These are phyloP conservation scores for Cucumis cinereus DNA, from an alignment of 306 rosid species.

Conservation along the genomic window DNA sequence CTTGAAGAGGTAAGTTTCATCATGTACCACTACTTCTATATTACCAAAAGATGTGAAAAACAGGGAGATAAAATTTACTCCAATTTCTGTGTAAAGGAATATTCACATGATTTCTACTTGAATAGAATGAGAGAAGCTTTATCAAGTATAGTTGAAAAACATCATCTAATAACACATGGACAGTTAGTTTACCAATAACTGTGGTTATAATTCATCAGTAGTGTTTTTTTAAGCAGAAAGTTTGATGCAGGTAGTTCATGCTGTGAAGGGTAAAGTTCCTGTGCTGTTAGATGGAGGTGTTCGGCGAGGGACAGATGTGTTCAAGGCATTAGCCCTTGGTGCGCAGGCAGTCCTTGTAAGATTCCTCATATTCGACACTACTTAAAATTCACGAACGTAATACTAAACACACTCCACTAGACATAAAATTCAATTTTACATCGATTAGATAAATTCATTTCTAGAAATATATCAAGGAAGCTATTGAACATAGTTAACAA, in stretches of 20 bases:
- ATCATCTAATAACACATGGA: too few species aligned
- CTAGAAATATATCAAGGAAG: too few species aligned
- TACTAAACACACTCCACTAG: too few species aligned
- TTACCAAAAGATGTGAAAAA: not conserved
- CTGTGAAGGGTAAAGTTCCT: constrained; percentile 36
- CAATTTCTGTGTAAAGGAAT: not conserved
- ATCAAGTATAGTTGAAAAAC: not conserved
- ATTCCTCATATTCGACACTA: too few species aligned
- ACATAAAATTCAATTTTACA: too few species aligned
- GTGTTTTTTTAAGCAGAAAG: not conserved
- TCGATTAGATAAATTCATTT: too few species aligned
- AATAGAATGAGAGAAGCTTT: not conserved
- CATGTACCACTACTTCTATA: not conserved
- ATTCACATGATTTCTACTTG: not conserved
- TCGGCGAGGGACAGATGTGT: constrained; percentile 46
- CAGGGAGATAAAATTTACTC: not conserved
- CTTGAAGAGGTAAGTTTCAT: constrained; percentile 22
- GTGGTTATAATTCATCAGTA: not conserved
- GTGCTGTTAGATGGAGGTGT: constrained; percentile 54
- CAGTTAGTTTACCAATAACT: not conserved
- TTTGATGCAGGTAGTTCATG: constrained; percentile 34
- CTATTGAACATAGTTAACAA: too few species aligned
- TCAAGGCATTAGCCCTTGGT: constrained; percentile 58
- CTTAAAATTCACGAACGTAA: too few species aligned
- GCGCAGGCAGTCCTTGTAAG: constrained; percentile 45